Evolutionary conservation across 2,329 filamentous ascomycete genomes (phyloP), one percentile per base, ranked within the genome.

Genomic region (Didymella arachidicola): DNA sequence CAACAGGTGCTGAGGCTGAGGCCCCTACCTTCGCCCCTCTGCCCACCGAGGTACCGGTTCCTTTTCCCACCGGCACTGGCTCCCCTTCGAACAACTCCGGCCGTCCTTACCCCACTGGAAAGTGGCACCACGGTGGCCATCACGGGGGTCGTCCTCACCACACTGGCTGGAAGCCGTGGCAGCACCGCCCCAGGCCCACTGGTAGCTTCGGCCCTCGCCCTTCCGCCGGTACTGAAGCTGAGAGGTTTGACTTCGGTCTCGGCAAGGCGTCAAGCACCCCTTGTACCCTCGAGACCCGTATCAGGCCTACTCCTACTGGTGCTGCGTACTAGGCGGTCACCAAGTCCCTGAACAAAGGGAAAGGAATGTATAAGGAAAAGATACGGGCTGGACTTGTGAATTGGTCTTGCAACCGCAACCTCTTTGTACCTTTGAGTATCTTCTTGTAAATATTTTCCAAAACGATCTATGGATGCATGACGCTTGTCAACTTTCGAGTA

Each of bases 251-350:
- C 18, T 61, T 57, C 11, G 58, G 58, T 36, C 16, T 53, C 25
- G 49, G 45, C 19, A 53, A 59, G 41, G 41, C 60, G 6, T 53
- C 57, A 16, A 62, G 55, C 49, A 67, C 62, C 25, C 68, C 68
- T 22, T 67, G 64, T 50, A 67, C 64, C 7, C 53, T 72, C 29
- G 60, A 66, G 58, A 72, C 67, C 1, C 67, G 56, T 56, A 56
- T 70, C 18, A 68, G 60, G 55, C 62, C 66, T 18, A 66, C 61
- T n/a, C 46, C 68, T 26, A 68, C 66, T 6, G 57, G 30, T 25
- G 48, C 30, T 26, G 51, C 59, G 12, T 53, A 53, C 18, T 58
- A 49, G 43, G 11, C 16, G 19, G 22, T 26, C 16, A 43, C 3
- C 7, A 5, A 25, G n/a, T 19, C 22, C 14, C 16, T 25, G 7